Evolutionary conservation across 306 rosid species (phyloP), one percentile per base, ranked within the genome.

Genomic region (Sphenostylis stenocarpa): DNA sequence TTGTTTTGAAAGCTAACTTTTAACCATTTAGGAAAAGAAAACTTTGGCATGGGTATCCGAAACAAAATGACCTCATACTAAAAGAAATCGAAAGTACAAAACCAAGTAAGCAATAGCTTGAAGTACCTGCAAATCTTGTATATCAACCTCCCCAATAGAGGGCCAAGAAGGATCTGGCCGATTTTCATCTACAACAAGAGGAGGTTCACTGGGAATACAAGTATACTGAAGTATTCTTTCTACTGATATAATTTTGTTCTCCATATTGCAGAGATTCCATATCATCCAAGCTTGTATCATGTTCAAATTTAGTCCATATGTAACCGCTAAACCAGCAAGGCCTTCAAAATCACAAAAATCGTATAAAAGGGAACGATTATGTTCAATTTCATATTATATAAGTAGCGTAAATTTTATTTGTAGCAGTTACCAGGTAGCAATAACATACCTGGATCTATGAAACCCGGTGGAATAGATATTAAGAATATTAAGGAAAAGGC

Each of bases 251-350:
- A 93, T 93, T 75, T 75, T 90, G 83, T 87, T 91, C 85, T 93
- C 97, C 88, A 91, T 47, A 33, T 72, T 86, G 85, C 98, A 89
- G 63, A 91, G 87, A 72, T 78, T 86, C 93, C 88, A 83, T 76
- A 91, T 90, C 72, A 91, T 63, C 88, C 70, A 70, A 73, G 84
- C 85, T 86, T 91, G 97, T 81, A 93, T 38, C 81, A 11, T 71
- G 77, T 93, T 91, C 70, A 93, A 81, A 82, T 83, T 93, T 55
- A 91, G 93, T 43, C 98, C 98, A 63, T 91, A 93, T 28, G 98
- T 91, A 77, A 93, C 91, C 21, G 91, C 90, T 77, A 93, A 90
- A 77, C 98, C 97, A 51, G 96, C 96, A 83, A 91, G 68, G 70
- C 93, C 96, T 89, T 77, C 48, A 13, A 28, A 73, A 52, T 29